These are phyloP conservation scores for Ustilago bromivora DNA, from an alignment of 1,284 basidiomycete species.

Conservation along the genomic window DNA sequence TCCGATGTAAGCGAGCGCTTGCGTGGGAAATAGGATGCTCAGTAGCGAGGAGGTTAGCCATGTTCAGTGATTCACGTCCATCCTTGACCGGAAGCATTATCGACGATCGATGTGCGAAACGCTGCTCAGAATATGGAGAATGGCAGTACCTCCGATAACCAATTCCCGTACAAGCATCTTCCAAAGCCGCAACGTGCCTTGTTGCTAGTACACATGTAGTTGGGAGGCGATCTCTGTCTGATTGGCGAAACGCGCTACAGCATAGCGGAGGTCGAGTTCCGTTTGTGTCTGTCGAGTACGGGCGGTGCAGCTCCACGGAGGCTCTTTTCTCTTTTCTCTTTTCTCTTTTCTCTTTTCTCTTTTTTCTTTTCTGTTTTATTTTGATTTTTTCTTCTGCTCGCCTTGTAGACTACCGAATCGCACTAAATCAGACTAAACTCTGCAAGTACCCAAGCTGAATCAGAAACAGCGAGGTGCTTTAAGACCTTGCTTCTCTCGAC, in stretches of 20 bases:
- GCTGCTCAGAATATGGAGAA: too few species aligned
- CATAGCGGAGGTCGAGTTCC: background rate
- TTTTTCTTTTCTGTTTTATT: background rate
- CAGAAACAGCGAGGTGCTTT: background rate
- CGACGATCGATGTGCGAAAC: too few species aligned
- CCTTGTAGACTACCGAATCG: background rate
- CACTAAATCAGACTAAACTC: background rate
- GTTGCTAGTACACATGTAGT: background rate
- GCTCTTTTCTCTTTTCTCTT: background rate
- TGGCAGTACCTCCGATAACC: too few species aligned
- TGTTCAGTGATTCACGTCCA: too few species aligned
- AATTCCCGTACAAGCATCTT: background rate
- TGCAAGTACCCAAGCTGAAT: background rate
- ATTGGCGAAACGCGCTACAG: constrained; percentile 1
- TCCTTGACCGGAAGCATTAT: too few species aligned
- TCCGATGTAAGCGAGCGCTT: background rate
- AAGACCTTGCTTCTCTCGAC: background rate
- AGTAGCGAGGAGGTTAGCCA: too few species aligned
- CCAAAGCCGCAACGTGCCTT: background rate
- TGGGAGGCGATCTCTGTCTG: background rate
- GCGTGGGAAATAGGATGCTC: background rate
- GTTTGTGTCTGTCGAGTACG: background rate
- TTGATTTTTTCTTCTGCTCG: background rate
- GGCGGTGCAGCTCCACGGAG: background rate
- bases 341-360: background rate